A percentile compares a stretch with the other conserved stretches of the same genome.
These are phyloP conservation scores for Strobilomyces confusus DNA, from an alignment of 768 basidiomycete species.

Conservation along the genomic window DNA sequence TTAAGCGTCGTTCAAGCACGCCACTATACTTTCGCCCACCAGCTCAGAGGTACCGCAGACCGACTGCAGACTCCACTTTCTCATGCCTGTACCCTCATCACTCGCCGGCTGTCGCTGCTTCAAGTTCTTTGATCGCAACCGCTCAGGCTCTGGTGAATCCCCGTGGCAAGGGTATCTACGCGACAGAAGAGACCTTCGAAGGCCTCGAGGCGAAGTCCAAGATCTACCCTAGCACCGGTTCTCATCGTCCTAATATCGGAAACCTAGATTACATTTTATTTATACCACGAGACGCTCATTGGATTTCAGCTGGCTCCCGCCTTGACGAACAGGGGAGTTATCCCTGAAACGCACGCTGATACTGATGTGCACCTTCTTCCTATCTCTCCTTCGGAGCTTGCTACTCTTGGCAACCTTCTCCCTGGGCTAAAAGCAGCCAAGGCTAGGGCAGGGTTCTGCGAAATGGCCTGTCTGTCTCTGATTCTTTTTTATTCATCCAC, in stretches of 20 bases:
- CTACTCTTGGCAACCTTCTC: conserved; percentile 46
- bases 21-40: conserved; percentile 34
- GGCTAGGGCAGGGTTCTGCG: conserved; percentile 47
- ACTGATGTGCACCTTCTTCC: conserved; percentile 46
- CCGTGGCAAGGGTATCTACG: conserved; percentile 49
- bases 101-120: conserved; percentile 37
- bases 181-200: conserved; percentile 50
- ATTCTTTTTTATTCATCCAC: conserved; percentile 42
- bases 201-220: conserved; percentile 30
- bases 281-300: conserved; percentile 46
- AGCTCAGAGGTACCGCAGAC: conserved; percentile 1
- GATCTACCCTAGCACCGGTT: conserved; percentile 27
- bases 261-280: conserved; percentile 44
- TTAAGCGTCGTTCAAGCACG: conserved; percentile 13
- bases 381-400: conserved; percentile 41
- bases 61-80: conserved; percentile 6
- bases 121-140: conserved; percentile 40
- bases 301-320: conserved; percentile 47
- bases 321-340: conserved; percentile 42
- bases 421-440: conserved; percentile 40
- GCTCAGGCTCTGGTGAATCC: conserved; percentile 45
- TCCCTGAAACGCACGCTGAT: conserved; percentile 49
- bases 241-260: not conserved
- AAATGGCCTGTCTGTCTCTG: conserved; percentile 47
- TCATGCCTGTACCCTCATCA: conserved; percentile 40